These are phyloP conservation scores for Ustilago esculenta DNA, from an alignment of 1,284 basidiomycete genomes.

Conservation along the genomic window DNA sequence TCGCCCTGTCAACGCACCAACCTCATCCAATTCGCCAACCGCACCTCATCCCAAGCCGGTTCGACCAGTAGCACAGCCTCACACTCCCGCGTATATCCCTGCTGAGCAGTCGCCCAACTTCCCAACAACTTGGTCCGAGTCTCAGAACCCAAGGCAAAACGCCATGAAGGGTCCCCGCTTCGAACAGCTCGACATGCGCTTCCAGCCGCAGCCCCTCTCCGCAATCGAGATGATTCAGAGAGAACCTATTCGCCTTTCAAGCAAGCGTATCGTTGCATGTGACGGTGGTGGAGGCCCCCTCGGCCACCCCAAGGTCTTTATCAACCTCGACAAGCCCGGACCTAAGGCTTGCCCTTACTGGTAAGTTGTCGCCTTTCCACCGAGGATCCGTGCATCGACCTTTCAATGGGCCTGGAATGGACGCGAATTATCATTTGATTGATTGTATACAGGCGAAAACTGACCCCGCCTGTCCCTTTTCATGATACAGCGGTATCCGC, in stretches of 20 bases:
- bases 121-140: conserved; percentile 56
- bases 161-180: conserved; percentile 78
- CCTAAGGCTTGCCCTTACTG: conserved; percentile 64
- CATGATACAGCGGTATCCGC: conserved; percentile 43
- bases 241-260: conserved; percentile 83
- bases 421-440: too few relatives aligned
- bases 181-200: conserved; percentile 85
- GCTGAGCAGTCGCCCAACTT: conserved; percentile 58
- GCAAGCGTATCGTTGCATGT: conserved; percentile 84
- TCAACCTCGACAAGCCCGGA: conserved; percentile 77
- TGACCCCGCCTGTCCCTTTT: conserved; percentile 1
- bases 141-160: conserved; percentile 71
- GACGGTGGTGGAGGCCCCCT: conserved; percentile 90
- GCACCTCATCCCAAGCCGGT: conserved; percentile 39
- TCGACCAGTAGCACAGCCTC: conserved; percentile 52
- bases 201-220: conserved; percentile 88
- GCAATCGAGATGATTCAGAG: conserved; percentile 88
- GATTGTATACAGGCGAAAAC: not conserved
- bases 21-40: conserved; percentile 47
- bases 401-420: too few relatives aligned
- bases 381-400: too few relatives aligned
- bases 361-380: conserved; percentile 25
- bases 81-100: conserved; percentile 50
- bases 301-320: conserved; percentile 95
- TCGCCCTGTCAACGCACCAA: conserved; percentile 46